Percentiles rank a stretch among this genome's conserved stretches.
These are phyloP conservation scores for Hericium erinaceus DNA, from an alignment of 768 basidiomycete species.

Conservation along the genomic window DNA sequence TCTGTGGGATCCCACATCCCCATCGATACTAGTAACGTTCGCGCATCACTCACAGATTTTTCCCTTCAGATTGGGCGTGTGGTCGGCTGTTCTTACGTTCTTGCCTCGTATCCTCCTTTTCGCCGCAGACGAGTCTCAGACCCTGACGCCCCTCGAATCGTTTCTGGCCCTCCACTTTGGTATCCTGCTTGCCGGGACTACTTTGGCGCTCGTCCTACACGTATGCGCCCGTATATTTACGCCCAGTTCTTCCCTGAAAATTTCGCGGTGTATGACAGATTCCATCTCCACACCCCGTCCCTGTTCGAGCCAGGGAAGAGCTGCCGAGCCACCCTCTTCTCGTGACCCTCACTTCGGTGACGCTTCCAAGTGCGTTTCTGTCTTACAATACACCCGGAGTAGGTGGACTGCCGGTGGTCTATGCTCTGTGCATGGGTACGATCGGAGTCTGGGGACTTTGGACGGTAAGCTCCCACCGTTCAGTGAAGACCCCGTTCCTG, in stretches of 20 bases:
- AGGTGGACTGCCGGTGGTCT: slow-evolving; percentile 44
- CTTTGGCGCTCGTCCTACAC: slow-evolving; percentile 48
- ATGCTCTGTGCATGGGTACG: slow-evolving; percentile 38
- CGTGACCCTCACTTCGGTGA: slow-evolving; percentile 45
- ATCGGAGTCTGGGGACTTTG: slow-evolving; percentile 64
- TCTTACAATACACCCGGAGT: slow-evolving; percentile 55
- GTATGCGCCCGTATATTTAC: slow-evolving; percentile 25
- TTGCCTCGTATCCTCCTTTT: slow-evolving; percentile 65
- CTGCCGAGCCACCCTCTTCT: slow-evolving; percentile 54
- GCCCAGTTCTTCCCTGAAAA: not conserved
- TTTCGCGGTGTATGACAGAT: slow-evolving; percentile 22
- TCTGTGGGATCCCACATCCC: slow-evolving; percentile 4
- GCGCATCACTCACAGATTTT: not conserved
- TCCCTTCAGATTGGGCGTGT: slow-evolving; percentile 13
- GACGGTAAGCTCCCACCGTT: slow-evolving; percentile 38
- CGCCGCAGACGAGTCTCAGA: slow-evolving; percentile 29
- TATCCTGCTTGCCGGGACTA: slow-evolving; percentile 46
- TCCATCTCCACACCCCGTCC: slow-evolving; percentile 31
- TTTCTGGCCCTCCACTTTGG: slow-evolving; percentile 64
- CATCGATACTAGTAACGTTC: not conserved
- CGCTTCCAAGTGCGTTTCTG: slow-evolving; percentile 45
- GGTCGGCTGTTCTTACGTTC: slow-evolving; percentile 25
- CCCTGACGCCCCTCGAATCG: slow-evolving; percentile 56
- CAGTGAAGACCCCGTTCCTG: not conserved
- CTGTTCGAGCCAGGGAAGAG: slow-evolving; percentile 19